phyloP scores from a whole-genome alignment of 176 grass and related monocot species.

The sorghum (Sorghum bicolor) region Sorghum_bicolor_NCBIv3 NC_012871.2:72724001-72724500 shows the following conservation, averaged over 20 bases:
- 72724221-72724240: background rate
- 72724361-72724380: background rate
- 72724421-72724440: background rate
- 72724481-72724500: background rate
- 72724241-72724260: background rate
- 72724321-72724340: constrained; percentile 37
- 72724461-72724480: background rate
- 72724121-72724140: no score
- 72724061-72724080: no score
- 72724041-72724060: no score
- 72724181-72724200: no score
- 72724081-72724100: no score
- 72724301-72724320: background rate
- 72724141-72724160: no score
- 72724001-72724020: no score
- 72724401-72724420: background rate
- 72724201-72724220: no score
- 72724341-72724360: constrained; percentile 30
- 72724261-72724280: background rate
- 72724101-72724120: no score
- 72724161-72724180: no score
- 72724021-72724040: no score
- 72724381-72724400: constrained; percentile 7
- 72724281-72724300: constrained; percentile 2
- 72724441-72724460: constrained; percentile 28